Conservation (phyloP, 768 basidiomycete species). For the Lactarius indigo region DNA sequence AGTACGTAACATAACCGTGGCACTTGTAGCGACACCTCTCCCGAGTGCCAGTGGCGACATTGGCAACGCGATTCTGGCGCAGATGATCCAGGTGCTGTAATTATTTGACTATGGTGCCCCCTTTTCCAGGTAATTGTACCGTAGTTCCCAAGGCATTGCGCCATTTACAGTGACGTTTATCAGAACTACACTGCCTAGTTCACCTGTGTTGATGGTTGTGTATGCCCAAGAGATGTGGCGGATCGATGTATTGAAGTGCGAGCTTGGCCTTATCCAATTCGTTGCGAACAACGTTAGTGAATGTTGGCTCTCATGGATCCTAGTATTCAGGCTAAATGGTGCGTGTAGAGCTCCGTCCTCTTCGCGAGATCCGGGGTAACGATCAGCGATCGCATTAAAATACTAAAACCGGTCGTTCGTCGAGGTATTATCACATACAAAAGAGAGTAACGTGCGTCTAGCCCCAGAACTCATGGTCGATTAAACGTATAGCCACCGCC, state of each 20-base stretch:
- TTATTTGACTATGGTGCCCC: not conserved
- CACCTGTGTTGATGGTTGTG: not conserved
- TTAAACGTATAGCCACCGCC: slow-evolving; percentile 42
- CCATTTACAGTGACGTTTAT: not conserved
- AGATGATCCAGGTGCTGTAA: not conserved
- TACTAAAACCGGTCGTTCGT: not conserved
- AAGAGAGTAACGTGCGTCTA: not conserved
- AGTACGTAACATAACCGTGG: not conserved
- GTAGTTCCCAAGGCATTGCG: not conserved
- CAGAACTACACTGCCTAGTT: not conserved
- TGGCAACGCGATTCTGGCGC: not conserved
- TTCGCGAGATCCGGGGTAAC: not conserved
- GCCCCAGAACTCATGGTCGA: not conserved
- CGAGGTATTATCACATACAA: not conserved
- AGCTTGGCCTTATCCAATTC: not conserved
- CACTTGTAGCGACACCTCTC: not conserved
- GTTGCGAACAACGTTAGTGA: not conserved
- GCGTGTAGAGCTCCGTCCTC: not conserved
- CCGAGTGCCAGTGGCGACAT: not conserved
- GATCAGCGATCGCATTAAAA: not conserved
- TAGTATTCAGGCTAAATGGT: not conserved
- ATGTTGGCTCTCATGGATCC: not conserved
- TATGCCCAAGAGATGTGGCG: not conserved
- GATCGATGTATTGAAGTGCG: not conserved
- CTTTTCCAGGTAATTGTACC: not conserved